phyloP scores from a whole-genome alignment of 2,329 filamentous ascomycete species.

The Exophiala xenobiotica region DNA sequence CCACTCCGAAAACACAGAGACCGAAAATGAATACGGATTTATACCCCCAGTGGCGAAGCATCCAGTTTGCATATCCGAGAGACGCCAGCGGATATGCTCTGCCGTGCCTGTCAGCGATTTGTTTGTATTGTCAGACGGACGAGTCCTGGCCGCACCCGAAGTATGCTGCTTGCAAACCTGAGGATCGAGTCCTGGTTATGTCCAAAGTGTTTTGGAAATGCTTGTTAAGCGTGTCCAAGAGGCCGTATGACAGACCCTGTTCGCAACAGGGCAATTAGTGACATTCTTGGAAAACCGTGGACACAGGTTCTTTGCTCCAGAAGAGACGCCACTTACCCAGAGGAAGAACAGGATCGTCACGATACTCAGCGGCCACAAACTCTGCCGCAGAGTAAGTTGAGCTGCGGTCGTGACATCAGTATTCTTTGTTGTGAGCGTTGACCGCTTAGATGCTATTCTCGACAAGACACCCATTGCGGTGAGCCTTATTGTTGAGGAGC shows the following conservation, averaged over 20 bases:
- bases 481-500: neutral
- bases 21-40: conserved; percentile 77
- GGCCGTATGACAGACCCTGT: conserved; percentile 45
- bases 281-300: neutral
- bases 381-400: conserved; percentile 42
- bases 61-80: conserved; percentile 54
- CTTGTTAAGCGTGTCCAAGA: conserved; percentile 51
- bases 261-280: neutral
- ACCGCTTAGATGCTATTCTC: neutral
- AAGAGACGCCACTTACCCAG: conserved; percentile 40
- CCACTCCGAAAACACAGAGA: conserved; percentile 65
- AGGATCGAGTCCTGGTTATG: conserved; percentile 56
- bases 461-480: neutral
- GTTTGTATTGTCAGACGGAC: no score
- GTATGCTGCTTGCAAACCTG: conserved; percentile 63
- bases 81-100: conserved; percentile 55
- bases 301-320: neutral
- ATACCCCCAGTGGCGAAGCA: conserved; percentile 73
- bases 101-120: neutral
- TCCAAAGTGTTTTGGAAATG: conserved; percentile 57
- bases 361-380: conserved; percentile 37
- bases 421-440: neutral
- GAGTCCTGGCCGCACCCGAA: conserved; percentile 50
- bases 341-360: conserved; percentile 53
- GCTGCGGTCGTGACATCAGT: conserved; percentile 36